phyloP scores from a whole-genome alignment of 192 early-diverging fungal species.

The Oehlia diaphana region DNA sequence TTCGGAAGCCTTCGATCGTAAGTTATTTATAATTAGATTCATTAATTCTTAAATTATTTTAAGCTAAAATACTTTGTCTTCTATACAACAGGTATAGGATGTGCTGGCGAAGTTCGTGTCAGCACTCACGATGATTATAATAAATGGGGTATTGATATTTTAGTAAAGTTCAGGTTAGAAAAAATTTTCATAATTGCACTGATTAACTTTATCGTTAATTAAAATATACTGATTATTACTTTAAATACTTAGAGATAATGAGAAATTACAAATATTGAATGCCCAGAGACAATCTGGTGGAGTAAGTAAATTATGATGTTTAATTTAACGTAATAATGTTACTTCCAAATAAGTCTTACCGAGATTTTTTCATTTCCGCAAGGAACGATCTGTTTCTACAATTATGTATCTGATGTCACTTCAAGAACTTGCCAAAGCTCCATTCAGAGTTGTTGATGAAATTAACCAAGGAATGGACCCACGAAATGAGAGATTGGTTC shows the following conservation, averaged over 20 bases:
- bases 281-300: conserved; percentile 94
- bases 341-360: not conserved
- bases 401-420: conserved; percentile 95
- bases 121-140: conserved; percentile 79
- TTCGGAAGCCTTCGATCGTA: conserved; percentile 68
- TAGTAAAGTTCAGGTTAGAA: conserved; percentile 85
- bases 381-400: conserved; percentile 94
- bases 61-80: not conserved
- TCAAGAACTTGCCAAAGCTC: conserved; percentile 81
- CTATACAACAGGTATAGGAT: conserved; percentile 61
- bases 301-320: conserved; percentile 43
- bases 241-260: conserved; percentile 56
- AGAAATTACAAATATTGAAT: conserved; percentile 81
- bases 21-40: not conserved
- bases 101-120: conserved; percentile 72
- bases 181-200: not conserved
- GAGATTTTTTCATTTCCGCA: not conserved
- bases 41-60: not conserved
- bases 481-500: conserved; percentile 94
- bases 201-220: not conserved
- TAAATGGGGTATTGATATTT: conserved; percentile 93
- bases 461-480: conserved; percentile 99
- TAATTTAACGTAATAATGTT: not conserved
- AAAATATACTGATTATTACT: not conserved
- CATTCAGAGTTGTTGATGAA: conserved; percentile 99